Base-by-base conservation (phyloP, 768 basidiomycete species). In the Cystobasidium tubakii region DNA sequence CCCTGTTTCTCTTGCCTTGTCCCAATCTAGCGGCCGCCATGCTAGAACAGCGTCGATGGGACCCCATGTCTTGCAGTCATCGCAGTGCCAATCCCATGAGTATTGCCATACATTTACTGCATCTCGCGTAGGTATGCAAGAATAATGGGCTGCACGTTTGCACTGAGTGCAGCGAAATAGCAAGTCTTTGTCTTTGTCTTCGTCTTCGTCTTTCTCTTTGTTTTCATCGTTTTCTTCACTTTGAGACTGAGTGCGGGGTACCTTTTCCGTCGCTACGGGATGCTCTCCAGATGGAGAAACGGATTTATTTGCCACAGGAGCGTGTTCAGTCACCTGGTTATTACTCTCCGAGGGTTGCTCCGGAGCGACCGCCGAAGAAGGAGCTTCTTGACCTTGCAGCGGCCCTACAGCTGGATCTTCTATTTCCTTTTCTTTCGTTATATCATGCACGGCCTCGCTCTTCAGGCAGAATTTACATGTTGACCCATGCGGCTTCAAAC, bases 151-250 rank as follows among this genome's bases (percentile, higher is more conserved):
- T 4, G 62, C 6, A 1, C 79, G 76, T 50, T 73, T 73, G 75
- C 79, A 79, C 27, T 74, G 62, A 10, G 25, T 29, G 74, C 79
- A 79, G 12, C 79, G 76, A 63, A 78, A 78, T 62, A 79, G 76
- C 1, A 77, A 46, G 0, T 73, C 74, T 43, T 57, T 36, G 2
- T 73, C 73, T 27, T n/a, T 13, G 36, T n/a, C n/a, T n/a, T n/a
- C n/a, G n/a, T n/a, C n/a, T n/a, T n/a, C n/a, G n/a, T n/a, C n/a
- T n/a, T n/a, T n/a, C n/a, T n/a, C n/a, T n/a, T n/a, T n/a, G n/a
- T n/a, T n/a, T n/a, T n/a, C n/a, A n/a, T n/a, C n/a, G n/a, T n/a
- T n/a, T n/a, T n/a, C n/a, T n/a, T n/a, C n/a, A n/a, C n/a, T 33
- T 23, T 9, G 27, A 43, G n/a, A 1, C n/a, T 21, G 27, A 29